These are phyloP conservation scores for Cytospora piceae DNA, from an alignment of 2,329 filamentous ascomycete genomes.

Conservation along the genomic window DNA sequence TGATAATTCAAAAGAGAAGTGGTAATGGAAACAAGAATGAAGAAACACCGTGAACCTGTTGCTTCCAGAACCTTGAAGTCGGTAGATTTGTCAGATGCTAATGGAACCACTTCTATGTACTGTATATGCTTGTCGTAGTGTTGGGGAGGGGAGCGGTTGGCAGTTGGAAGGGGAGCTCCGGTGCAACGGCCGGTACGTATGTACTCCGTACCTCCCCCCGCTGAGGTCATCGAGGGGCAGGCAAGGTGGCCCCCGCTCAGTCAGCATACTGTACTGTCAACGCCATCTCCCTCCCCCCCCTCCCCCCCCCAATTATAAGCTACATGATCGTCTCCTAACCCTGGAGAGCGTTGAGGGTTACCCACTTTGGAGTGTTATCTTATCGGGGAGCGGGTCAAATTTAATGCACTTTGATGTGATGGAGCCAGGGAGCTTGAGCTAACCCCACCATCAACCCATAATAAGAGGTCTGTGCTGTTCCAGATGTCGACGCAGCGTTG, in stretches of 20 bases:
- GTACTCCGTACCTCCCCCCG: slow-evolving; percentile 15
- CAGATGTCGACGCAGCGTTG: too few species aligned
- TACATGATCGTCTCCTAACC: too few species aligned
- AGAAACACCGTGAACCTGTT: not conserved
- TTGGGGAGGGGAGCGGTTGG: slow-evolving; percentile 1
- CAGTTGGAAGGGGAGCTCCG: slow-evolving; percentile 7
- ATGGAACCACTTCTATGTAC: not conserved
- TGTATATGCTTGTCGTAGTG: not conserved
- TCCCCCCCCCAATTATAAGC: not conserved
- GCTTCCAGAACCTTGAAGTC: not conserved
- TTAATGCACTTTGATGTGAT: too few species aligned
- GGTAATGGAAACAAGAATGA: not conserved
- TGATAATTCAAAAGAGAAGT: not conserved
- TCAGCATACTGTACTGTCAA: not conserved
- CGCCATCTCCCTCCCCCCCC: not conserved
- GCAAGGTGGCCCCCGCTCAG: not conserved
- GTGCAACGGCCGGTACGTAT: slow-evolving; percentile 13
- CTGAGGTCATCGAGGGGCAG: slow-evolving; percentile 30
- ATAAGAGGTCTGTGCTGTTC: too few species aligned
- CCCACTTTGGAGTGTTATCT: slow-evolving; percentile 1
- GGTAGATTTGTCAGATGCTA: not conserved
- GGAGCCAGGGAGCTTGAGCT: too few species aligned
- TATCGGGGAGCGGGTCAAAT: not conserved
- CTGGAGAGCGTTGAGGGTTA: not conserved
- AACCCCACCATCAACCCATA: not conserved